Base-by-base conservation (phyloP, 306 rosid genomes). In the Chamaecrista fasciculata region DNA sequence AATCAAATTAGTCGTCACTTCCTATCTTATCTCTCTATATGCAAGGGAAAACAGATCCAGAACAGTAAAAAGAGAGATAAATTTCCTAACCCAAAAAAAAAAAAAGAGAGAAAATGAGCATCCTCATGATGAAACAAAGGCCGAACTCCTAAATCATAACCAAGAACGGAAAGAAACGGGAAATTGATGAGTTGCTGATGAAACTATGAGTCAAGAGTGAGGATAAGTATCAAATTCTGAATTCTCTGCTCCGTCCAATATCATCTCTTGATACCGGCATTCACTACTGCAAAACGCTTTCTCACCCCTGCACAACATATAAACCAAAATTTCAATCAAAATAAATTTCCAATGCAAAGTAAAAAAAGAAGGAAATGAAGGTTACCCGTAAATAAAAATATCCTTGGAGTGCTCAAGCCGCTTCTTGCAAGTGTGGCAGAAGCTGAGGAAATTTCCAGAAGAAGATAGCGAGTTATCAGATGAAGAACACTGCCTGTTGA, bases 391-490 rank as follows among this genome's bases (percentile, higher is more conserved):
- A 64, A 95, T 91, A 77, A 84, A 91, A 49, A 91, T 89, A 75
- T 95, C 97, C 31, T 81, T 71, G 29, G 88, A 85, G 63, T 79
- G 95, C 28, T 94, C 82, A 65, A 95, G 97, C 60, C 80, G 83
- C 79, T 81, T 91, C 83, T 83, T 82, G 89, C 99, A 95, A 48
- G 97, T 89, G 86, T 81, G 72, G 55, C 99, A 95, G 72, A 82
- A 83, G 83, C 96, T 83, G 26, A 95, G 97, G 70, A 91, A 95
- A 52, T 72, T 81, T 11, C 34, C 72, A 0, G 85, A 76, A 44
- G 20, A 16, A 55, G 69, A 52, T 24, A 24, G 82, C 9, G 78
- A 19, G 44, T 61, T 59, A 33, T 57, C 68, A 3, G 91, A 86
- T 0, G 52, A 66, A 64, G 80, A 77, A 69, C 20, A 70, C 42